Evolutionary conservation across 495 filamentous ascomycete genomes (phyloP).

Genomic region (Neurospora africana): DNA sequence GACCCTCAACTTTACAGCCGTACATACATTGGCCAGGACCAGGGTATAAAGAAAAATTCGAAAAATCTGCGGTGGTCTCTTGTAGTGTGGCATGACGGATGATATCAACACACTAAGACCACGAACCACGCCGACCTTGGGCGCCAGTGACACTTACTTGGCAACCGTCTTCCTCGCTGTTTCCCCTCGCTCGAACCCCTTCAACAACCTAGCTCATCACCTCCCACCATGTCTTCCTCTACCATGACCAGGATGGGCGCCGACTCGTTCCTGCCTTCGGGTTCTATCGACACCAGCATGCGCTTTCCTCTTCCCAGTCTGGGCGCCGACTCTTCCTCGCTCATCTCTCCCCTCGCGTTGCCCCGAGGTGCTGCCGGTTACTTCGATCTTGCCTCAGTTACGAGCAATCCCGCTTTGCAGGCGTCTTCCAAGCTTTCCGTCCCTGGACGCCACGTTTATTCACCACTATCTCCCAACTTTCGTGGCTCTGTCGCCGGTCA

Average conservation of each 20-base stretch:
- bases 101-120: conserved; percentile 8
- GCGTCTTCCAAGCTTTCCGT: not conserved
- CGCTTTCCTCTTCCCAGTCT: conserved; percentile 15
- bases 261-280: conserved; percentile 23
- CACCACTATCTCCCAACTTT: conserved; percentile 6
- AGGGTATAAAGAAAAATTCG: not conserved
- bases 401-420: not conserved
- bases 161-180: not conserved
- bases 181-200: not conserved
- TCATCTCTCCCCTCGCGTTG: conserved; percentile 33
- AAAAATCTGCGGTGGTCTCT: not conserved
- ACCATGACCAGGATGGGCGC: conserved; percentile 23
- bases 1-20: not conserved
- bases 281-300: conserved; percentile 14
- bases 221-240: conserved; percentile 7
- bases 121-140: not conserved
- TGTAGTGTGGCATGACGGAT: conserved; percentile 5
- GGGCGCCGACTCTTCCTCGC: conserved; percentile 21
- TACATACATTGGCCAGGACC: not conserved
- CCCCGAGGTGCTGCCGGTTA: conserved; percentile 25
- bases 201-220: not conserved
- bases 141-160: not conserved
- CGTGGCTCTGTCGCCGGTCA: conserved; percentile 2
- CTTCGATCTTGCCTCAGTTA: conserved; percentile 18
- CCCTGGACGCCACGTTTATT: conserved; percentile 2